Evolutionary conservation across 2,329 filamentous ascomycete species (phyloP).

Genomic region (Hypoxylon sp.): DNA sequence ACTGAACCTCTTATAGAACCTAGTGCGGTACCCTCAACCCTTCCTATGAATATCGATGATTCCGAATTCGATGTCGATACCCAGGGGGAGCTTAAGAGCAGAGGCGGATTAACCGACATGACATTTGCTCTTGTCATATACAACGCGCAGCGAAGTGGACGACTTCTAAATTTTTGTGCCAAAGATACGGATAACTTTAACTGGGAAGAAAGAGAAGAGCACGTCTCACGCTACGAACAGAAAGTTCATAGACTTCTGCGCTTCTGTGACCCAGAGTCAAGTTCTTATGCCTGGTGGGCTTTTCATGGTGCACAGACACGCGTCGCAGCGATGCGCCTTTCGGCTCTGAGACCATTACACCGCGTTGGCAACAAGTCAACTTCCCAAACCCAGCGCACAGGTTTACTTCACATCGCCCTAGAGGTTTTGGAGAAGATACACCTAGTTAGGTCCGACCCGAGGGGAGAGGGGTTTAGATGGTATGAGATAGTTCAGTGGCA

Average conservation of each 20-base stretch:
- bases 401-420: slow-evolving; percentile 37
- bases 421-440: slow-evolving; percentile 49
- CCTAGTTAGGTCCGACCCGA: slow-evolving; percentile 50
- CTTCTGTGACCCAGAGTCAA: slow-evolving; percentile 53
- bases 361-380: slow-evolving; percentile 6
- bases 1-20: slow-evolving; percentile 48
- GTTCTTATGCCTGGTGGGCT: slow-evolving; percentile 52
- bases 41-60: slow-evolving; percentile 49
- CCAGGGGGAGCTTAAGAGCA: slow-evolving; percentile 27
- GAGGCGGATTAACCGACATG: slow-evolving; percentile 50
- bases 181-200: slow-evolving; percentile 9
- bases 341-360: slow-evolving; percentile 34
- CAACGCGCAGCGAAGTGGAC: slow-evolving; percentile 42
- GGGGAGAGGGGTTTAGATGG: slow-evolving; percentile 54
- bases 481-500: slow-evolving; percentile 51
- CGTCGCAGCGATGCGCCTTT: slow-evolving; percentile 44
- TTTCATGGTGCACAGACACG: slow-evolving; percentile 50
- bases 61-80: slow-evolving; percentile 48
- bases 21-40: slow-evolving; percentile 21
- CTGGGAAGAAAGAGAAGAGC: slow-evolving; percentile 31
- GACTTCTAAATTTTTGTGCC: slow-evolving; percentile 39
- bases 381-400: slow-evolving; percentile 9
- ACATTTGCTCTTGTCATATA: slow-evolving; percentile 53
- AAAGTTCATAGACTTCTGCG: slow-evolving; percentile 42
- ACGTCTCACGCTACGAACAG: slow-evolving; percentile 45